Base-by-base conservation (phyloP, 768 basidiomycete genomes). In the Suillus placidus region DNA sequence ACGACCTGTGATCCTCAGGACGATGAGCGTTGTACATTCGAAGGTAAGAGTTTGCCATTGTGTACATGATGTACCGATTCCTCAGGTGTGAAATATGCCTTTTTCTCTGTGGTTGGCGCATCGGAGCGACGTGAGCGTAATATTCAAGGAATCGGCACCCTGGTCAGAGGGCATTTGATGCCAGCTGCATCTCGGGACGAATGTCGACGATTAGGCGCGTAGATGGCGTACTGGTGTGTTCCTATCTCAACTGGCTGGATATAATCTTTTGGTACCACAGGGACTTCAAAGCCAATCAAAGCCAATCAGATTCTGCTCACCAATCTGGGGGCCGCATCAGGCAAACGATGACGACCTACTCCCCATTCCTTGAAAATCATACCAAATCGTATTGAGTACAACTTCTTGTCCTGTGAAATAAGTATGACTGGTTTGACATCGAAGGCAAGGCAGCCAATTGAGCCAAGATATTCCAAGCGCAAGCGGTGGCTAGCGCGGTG, bases 281-380 rank as follows among this genome's bases (percentile, higher is more conserved):
- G 32, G 32, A 40, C 26, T 20, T 30, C 23, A 26, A 40, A 42
- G 18, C 10, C 38, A 42, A 60, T 30, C 23, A 26, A 40, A 42
- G 18, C 10, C 38, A 42, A 60, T 42, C 38, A 20, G 34, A 30
- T 60, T 60, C 12, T 60, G 38, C 58, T 60, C 58, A 60, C 58
- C 38, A 10, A 40, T 60, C 58, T 60, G 38, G 26, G 23, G 16
- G 14, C 2, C 58, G 26, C 26, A 60, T 60, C 18, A 18, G 2
- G 5, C 35, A 38, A 30, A 26, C 57, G 5, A 58, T 5, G 38
- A 60, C 30, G 18, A 12, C 18, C 6, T 40, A 9, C 26, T 26
- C 37, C 16, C 14, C 23, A 18, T 26, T 40, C 10, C 35, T 2
- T 18, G 12, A 26, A 26, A 23, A 58, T 18, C 14, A 9, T 40